phyloP scores from a whole-genome alignment of 768 basidiomycete species.

The Panellus pusillus region DNA sequence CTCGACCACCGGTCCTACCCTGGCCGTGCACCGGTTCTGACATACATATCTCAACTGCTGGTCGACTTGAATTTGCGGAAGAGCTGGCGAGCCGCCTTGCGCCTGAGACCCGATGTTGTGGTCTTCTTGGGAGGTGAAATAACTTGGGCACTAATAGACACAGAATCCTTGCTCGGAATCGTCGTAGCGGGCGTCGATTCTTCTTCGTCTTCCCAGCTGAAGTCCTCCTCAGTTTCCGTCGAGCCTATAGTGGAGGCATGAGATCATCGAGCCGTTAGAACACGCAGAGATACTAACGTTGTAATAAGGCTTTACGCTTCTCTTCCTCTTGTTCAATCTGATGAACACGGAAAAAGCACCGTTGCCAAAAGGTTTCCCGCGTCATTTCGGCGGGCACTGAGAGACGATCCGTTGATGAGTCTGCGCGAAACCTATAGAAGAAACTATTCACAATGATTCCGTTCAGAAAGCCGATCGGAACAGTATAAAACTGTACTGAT shows the following conservation, averaged over 20 bases:
- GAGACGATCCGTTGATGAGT: too few species aligned
- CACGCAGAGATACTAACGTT: conserved; percentile 46
- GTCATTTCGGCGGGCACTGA: too few species aligned
- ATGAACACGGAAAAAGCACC: too few species aligned
- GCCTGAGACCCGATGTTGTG: conserved; percentile 64
- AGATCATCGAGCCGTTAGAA: neutral
- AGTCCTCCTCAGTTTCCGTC: conserved; percentile 76
- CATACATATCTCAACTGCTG: conserved; percentile 59
- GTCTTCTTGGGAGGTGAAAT: conserved; percentile 64
- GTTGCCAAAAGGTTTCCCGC: too few species aligned
- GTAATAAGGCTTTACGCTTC: conserved; percentile 75
- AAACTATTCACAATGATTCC: too few species aligned
- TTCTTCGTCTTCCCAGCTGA: conserved; percentile 92
- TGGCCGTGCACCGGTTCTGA: conserved; percentile 51
- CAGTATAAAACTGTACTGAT: too few species aligned
- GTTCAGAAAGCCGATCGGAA: too few species aligned
- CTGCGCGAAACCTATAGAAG: too few species aligned
- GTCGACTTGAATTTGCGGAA: conserved; percentile 85
- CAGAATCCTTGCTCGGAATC: conserved; percentile 6
- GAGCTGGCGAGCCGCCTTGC: conserved; percentile 71
- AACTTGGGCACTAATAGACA: neutral
- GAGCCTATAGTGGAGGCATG: too few species aligned
- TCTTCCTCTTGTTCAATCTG: too few species aligned
- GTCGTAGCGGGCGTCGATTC: conserved; percentile 33
- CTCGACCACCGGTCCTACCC: conserved; percentile 77